Percentiles rank a stretch among this genome's conserved stretches.
These are phyloP conservation scores for Rhipidocladum racemiflorum DNA, from an alignment of 176 grass and related monocot species.

Conservation along the genomic window DNA sequence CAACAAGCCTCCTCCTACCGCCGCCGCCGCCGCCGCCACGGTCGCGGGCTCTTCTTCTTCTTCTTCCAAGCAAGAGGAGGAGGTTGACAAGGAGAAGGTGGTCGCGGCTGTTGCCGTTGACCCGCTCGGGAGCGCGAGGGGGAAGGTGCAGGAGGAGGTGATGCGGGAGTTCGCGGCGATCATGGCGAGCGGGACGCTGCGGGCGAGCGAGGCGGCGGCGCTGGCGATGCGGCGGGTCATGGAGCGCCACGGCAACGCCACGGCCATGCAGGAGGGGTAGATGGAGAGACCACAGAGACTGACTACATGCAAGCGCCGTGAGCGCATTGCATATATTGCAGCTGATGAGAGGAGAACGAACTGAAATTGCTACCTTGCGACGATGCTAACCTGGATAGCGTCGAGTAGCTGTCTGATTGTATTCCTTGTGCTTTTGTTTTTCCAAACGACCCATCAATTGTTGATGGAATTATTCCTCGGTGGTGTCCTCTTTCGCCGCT, in stretches of 20 bases:
- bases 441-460: no score
- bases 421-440: no score
- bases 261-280: slow-evolving; percentile 40
- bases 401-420: no score
- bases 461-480: no score
- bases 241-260: slow-evolving; percentile 59
- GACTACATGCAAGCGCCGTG: background rate
- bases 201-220: slow-evolving; percentile 70
- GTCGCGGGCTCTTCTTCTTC: background rate
- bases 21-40: no score
- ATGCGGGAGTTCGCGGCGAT: slow-evolving; percentile 72
- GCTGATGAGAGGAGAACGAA: no score
- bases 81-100: background rate
- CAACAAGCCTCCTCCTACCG: background rate
- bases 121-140: slow-evolving; percentile 45
- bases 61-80: background rate
- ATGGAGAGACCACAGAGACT: no score
- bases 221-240: slow-evolving; percentile 72
- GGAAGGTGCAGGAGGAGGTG: slow-evolving; percentile 77
- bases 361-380: no score
- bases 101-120: background rate
- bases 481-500: no score
- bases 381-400: no score
- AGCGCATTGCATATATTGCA: no score
- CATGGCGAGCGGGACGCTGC: slow-evolving; percentile 67